These are phyloP conservation scores for Brassica hybrid DNA, from an alignment of 441 rosid genomes.

Conservation along the genomic window DNA sequence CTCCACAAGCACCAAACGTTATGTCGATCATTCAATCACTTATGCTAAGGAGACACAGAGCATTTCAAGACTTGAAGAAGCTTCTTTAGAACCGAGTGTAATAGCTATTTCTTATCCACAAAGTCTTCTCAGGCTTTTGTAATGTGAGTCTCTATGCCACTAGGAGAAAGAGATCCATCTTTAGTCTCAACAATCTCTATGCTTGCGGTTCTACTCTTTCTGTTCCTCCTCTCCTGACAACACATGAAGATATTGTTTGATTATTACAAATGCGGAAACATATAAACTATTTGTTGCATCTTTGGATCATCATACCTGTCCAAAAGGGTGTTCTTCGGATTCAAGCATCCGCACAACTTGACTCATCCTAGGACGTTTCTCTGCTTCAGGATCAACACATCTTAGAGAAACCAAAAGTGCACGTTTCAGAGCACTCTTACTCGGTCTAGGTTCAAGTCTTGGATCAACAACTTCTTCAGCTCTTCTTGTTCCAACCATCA, in stretches of 20 bases:
- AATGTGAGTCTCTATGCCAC: slow-evolving; percentile 42
- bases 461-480: slow-evolving; percentile 90
- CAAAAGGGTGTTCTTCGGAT: slow-evolving; percentile 73
- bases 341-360: slow-evolving; percentile 87
- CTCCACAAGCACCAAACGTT: slow-evolving; percentile 1
- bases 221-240: slow-evolving; percentile 73
- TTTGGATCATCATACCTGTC: slow-evolving; percentile 52
- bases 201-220: slow-evolving; percentile 67
- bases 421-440: slow-evolving; percentile 70
- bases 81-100: slow-evolving; percentile 4
- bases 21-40: neutral
- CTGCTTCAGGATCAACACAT: slow-evolving; percentile 86
- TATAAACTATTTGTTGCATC: neutral
- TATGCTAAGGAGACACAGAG: slow-evolving; percentile 18
- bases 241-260: slow-evolving; percentile 9
- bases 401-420: slow-evolving; percentile 79
- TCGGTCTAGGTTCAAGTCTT: slow-evolving; percentile 69
- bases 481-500: slow-evolving; percentile 88
- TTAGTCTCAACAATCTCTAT: slow-evolving; percentile 74
- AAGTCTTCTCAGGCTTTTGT: slow-evolving; percentile 28
- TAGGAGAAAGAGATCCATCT: slow-evolving; percentile 43
- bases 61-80: slow-evolving; percentile 13
- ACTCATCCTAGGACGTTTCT: slow-evolving; percentile 88
- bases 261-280: neutral
- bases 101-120: slow-evolving; percentile 36